Evolutionary conservation across 768 basidiomycete genomes (phyloP), one percentile per base, ranked within the genome.

Genomic region (Auricularia heimuer): DNA sequence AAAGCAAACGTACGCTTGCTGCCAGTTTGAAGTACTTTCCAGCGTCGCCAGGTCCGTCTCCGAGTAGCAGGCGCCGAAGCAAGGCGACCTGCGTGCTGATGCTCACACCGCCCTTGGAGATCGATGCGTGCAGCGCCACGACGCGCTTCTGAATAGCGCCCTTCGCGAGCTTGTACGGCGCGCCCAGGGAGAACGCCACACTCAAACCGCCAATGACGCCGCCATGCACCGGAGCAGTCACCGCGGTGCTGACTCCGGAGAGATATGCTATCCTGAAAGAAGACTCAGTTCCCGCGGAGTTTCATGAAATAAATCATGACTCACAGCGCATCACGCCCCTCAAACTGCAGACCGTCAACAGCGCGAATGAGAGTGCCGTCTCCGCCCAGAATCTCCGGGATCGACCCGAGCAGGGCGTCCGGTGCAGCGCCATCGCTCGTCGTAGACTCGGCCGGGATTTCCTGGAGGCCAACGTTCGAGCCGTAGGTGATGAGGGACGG

Each of bases 261-360:
- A 83, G 82, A 72, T 84, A 85, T 2, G 89, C 88, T 35, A 82
- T 76, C 60, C 88, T 90, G 66, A 12, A 37, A 21, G 34, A 18
- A 67, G 16, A 24, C 14, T 10, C 3, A 34, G 36, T 37, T 12
- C 63, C 7, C 39, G 39, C 39, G 39, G 8, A 14, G 51, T 54
- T 10, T 44, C 29, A 61, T 44, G 6, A 33, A 39, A 37, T 33
- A 33, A 24, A 62, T 10, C 6, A 12, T 36, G 33, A 81, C 88
- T 69, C 71, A 90, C 89, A 90, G 77, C 29, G 87, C 85, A 74
- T 90, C 82, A 42, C 88, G 80, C 11, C 85, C 86, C 0, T 79
- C 83, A 71, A 86, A 91, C 60, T 82, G 75, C n/a, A 90, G 77
- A 0, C 82, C 81, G 54, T 77, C 75, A 1, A 86, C 86, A 64